These are phyloP conservation scores for Pythium phragmiticola DNA, from an alignment of 352 stramenopile species.

Conservation along the genomic window DNA sequence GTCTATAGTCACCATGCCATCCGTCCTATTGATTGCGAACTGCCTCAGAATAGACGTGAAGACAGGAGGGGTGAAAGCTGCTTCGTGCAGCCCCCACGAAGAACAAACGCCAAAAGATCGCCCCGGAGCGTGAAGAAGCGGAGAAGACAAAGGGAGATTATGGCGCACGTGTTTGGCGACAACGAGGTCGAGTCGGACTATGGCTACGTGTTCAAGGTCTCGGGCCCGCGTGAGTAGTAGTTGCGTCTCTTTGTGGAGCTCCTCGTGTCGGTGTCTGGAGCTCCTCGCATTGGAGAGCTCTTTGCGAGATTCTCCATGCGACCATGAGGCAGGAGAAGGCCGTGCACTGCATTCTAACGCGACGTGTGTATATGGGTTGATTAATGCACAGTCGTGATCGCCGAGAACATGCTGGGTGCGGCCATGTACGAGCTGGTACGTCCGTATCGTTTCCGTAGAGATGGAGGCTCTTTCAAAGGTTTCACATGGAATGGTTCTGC, in stretches of 20 bases:
- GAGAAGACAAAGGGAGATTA: conserved; percentile 29
- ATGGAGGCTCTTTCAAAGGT: not conserved
- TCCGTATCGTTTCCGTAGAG: not conserved
- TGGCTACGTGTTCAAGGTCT: conserved; percentile 99
- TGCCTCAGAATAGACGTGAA: not conserved
- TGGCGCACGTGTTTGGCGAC: conserved; percentile 85
- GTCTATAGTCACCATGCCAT: conserved; percentile 11
- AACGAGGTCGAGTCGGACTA: conserved; percentile 93
- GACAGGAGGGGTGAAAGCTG: conserved; percentile 19
- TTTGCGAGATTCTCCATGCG: not conserved
- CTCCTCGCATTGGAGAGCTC: not conserved
- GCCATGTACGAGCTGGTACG: conserved; percentile 96
- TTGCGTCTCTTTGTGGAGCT: not conserved
- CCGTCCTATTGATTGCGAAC: not conserved
- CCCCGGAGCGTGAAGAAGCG: conserved; percentile 9
- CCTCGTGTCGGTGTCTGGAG: not conserved
- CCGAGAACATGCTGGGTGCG: conserved; percentile 98
- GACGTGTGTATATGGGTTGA: not conserved
- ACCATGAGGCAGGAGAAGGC: no score
- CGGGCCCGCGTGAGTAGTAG: conserved; percentile 83
- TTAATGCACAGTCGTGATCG: conserved; percentile 93
- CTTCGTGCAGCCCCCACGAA: conserved; percentile 18
- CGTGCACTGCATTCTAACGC: not conserved
- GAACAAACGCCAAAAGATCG: conserved; percentile 30
- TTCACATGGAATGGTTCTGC: not conserved